Evolutionary conservation across 495 filamentous ascomycete species (phyloP).

Genomic region (Aspergillus leporis): DNA sequence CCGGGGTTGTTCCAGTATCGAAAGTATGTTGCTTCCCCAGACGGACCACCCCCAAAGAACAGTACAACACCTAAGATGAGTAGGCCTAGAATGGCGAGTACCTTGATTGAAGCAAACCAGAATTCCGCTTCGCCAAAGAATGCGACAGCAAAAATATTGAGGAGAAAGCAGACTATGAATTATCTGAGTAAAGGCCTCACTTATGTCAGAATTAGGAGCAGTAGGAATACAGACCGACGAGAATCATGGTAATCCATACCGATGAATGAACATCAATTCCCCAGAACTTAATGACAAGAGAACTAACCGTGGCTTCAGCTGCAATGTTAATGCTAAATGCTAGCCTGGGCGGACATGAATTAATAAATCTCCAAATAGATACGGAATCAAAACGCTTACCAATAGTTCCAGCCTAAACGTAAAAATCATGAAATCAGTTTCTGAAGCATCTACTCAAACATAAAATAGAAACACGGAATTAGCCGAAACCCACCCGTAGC

Average conservation of each 20-base stretch:
- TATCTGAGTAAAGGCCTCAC: constrained; percentile 34
- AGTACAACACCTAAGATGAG: constrained; percentile 67
- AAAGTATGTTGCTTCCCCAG: constrained; percentile 66
- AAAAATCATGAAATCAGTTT: constrained; percentile 39
- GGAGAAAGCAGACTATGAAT: constrained; percentile 57
- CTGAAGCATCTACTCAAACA: constrained; percentile 22
- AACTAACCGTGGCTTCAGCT: constrained; percentile 67
- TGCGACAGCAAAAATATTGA: constrained; percentile 68
- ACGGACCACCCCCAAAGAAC: constrained; percentile 64
- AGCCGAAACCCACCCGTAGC: constrained; percentile 54
- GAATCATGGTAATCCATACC: constrained; percentile 71
- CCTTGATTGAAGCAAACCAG: constrained; percentile 71
- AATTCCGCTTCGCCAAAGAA: constrained; percentile 77
- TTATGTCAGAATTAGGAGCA: neutral
- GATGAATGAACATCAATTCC: constrained; percentile 47
- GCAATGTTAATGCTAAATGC: constrained; percentile 55
- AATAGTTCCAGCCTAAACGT: constrained; percentile 53
- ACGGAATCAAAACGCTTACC: too few relatives aligned
- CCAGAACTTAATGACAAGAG: constrained; percentile 73
- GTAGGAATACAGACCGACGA: constrained; percentile 48
- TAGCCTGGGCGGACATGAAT: constrained; percentile 20
- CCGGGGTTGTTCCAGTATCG: constrained; percentile 70
- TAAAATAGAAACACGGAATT: neutral
- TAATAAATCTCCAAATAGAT: too few relatives aligned
- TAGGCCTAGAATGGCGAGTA: constrained; percentile 71